Evolutionary conservation across 164 flowering plant species (phyloP), one percentile per base, ranked within the genome.

Genomic region (Chimonanthus praecox): DNA sequence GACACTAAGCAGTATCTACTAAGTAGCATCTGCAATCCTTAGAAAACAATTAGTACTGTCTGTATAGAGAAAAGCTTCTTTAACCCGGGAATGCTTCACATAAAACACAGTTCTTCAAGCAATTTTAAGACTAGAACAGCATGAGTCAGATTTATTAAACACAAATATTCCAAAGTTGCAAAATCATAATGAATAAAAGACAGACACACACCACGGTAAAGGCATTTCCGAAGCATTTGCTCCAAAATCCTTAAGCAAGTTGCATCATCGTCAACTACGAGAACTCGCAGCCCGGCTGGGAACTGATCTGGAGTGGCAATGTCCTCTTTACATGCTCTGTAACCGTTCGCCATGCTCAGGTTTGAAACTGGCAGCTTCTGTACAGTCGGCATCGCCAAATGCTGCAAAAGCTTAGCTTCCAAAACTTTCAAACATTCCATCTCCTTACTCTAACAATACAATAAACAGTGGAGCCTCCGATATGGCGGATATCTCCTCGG

Each of bases 251-350:
- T 79, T 80, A 93, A 76, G 75, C 92, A 90, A 13, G 81, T 77
- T 9, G 74, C 47, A 73, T 91, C 94, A 78, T 91, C 97, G 48
- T 93, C 98, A 2, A 93, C 98, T 0, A 89, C 94, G 8, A 93
- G 85, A 71, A 93, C 97, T 75, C 94, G 85, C 75, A 91, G 68
- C 13, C 98, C 98, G 4, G 79, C 88, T 47, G 94, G 97, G 70
- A 93, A 91, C 82, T 81, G 83, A 75, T 85, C 91, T 10, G 83
- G 13, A 16, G 13, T 70, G 44, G 47, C 51, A 45, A 60, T 76
- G 6, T 79, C 88, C 6, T 70, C 70, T 74, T 69, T 77, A 45
- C 84, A 68, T 45, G 83, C 64, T 13, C 75, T 83, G 43, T 81
- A 77, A 65, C 74, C 71, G 20, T 67, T 81, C 18, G 69, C 83